Percentiles rank a stretch among this genome's conserved stretches.
These are phyloP conservation scores for Phaeosphaeria sp. DNA, from an alignment of 2,329 filamentous ascomycete genomes.

Conservation along the genomic window DNA sequence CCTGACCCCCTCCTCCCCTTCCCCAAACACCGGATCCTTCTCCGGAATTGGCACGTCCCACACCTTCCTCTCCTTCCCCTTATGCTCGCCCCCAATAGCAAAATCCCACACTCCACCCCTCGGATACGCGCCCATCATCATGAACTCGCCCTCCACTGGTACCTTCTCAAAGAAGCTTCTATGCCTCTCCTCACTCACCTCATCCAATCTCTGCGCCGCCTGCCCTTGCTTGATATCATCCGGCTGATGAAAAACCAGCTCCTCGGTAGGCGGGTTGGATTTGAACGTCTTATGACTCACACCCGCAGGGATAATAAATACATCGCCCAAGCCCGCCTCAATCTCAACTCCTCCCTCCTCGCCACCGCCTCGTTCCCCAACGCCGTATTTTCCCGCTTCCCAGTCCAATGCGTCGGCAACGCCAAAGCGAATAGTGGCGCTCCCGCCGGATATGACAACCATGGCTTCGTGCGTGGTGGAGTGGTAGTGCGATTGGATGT, in stretches of 20 bases:
- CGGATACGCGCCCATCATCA: constrained; percentile 66
- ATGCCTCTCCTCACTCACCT: constrained; percentile 41
- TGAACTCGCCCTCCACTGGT: constrained; percentile 53
- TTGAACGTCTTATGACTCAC: constrained; percentile 62
- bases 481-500: constrained; percentile 65
- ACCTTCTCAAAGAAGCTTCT: constrained; percentile 46
- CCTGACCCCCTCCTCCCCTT: constrained; percentile 43
- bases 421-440: constrained; percentile 62
- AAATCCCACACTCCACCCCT: constrained; percentile 59
- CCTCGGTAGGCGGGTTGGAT: constrained; percentile 43
- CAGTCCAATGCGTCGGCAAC: constrained; percentile 54
- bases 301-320: constrained; percentile 65
- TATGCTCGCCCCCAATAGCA: constrained; percentile 53
- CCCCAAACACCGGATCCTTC: constrained; percentile 58
- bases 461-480: constrained; percentile 64
- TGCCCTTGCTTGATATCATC: constrained; percentile 40
- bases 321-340: constrained; percentile 59
- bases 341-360: constrained; percentile 60
- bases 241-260: constrained; percentile 54
- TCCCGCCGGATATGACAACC: constrained; percentile 60
- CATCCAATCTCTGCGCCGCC: constrained; percentile 9
- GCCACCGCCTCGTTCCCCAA: constrained; percentile 48
- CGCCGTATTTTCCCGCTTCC: constrained; percentile 26
- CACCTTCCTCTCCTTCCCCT: constrained; percentile 49
- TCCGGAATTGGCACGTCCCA: constrained; percentile 56